These are phyloP conservation scores for Pythium volutum DNA, from an alignment of 352 stramenopile species.

Conservation along the genomic window DNA sequence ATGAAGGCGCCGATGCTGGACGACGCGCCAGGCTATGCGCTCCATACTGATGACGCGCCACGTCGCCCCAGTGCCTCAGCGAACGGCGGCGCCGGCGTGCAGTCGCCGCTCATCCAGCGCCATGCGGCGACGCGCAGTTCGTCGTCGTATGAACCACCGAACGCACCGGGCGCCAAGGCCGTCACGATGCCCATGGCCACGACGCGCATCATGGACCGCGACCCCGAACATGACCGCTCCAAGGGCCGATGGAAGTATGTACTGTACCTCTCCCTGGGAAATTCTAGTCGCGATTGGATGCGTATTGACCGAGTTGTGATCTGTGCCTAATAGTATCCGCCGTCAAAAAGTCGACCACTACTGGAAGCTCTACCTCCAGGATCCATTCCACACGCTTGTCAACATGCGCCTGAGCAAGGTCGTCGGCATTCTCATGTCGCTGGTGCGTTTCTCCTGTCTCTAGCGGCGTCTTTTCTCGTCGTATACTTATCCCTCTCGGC, in stretches of 20 bases:
- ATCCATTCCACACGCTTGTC: conserved; percentile 81
- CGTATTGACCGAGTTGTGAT: not conserved
- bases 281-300: too few relatives aligned
- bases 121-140: conserved; percentile 16
- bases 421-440: conserved; percentile 32
- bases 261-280: too few relatives aligned
- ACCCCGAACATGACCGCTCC: conserved; percentile 59
- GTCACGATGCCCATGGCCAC: conserved; percentile 30
- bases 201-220: conserved; percentile 70
- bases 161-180: conserved; percentile 19
- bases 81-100: not conserved
- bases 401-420: conserved; percentile 85
- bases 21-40: conserved; percentile 14
- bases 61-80: not conserved
- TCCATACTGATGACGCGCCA: conserved; percentile 20
- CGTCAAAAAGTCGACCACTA: conserved; percentile 74
- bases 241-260: conserved; percentile 80
- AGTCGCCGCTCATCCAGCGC: conserved; percentile 26
- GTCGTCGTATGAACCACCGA: conserved; percentile 20
- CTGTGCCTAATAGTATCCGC: conserved; percentile 50
- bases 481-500: too few relatives aligned
- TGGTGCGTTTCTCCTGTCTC: conserved; percentile 26
- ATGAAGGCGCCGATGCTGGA: conserved; percentile 2
- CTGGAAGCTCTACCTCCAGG: conserved; percentile 82
- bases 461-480: not conserved